Evolutionary conservation across 306 rosid genomes (phyloP), one percentile per base, ranked within the genome.

Genomic region (Cicer bijugum): DNA sequence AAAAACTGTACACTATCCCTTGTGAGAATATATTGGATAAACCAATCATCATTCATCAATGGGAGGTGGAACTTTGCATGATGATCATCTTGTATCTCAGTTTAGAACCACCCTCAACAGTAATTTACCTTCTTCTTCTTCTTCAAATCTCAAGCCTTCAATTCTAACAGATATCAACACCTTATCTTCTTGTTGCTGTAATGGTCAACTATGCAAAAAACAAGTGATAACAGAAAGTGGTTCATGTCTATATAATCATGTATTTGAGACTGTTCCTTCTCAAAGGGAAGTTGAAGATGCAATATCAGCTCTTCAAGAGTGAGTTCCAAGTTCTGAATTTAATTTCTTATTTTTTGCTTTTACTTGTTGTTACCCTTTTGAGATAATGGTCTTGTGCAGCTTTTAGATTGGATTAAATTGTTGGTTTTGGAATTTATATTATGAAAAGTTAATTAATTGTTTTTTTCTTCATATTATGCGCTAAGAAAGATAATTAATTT

Each of bases 221-320:
- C 69, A 58, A 44, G 87, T 82, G 20, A 82, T 69, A 17, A 51
- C 28, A 80, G 52, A 61, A 17, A 64, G 45, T 45, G 81, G 60
- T 33, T 28, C 35, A 28, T 23, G 65, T 63, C 51, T 53, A 57
- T 14, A 12, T 67, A 74, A 79, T 55, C 67, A 53, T 15, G 80
- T 80, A 9, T 86, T 90, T 59, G 83, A 82, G 2, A 45, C 76
- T 38, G 87, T 82, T 74, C 95, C 92, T 15, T 84, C 91, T 52
- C 82, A 44, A 57, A 1, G n/a, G 17, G 95, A 91, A 84, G 87
- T 89, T 69, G 75, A 89, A 33, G 77, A 66, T 58, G 90, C 92
- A 1, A 57, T 86, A 5, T n/a, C 81, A 66, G 73, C 87, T 55
- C 88, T 89, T 58, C 81, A 72, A 20, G 51, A 63, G 97, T 91